Evolutionary conservation across 805 yeast species (phyloP).

Genomic region (Cyberlindnera xishuangbannaensis): DNA sequence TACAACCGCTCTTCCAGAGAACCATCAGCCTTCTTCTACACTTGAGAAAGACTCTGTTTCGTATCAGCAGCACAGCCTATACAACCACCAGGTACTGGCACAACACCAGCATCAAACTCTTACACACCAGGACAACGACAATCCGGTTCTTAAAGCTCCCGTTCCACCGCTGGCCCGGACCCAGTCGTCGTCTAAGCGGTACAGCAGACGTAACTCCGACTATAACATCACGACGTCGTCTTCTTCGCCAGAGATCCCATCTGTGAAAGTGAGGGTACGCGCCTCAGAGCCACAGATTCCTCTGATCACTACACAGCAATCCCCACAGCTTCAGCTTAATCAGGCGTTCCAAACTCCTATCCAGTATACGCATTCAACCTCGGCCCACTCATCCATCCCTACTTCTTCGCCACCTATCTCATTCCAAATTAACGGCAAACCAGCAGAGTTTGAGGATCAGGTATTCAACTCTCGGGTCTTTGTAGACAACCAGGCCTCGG

Average conservation of each 20-base stretch:
- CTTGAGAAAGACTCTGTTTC: not conserved
- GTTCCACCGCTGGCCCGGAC: too few species aligned
- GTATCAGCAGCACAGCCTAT: not conserved
- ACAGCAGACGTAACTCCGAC: too few species aligned
- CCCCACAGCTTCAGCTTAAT: not conserved
- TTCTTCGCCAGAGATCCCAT: too few species aligned
- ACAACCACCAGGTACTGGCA: not conserved
- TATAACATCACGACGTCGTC: too few species aligned
- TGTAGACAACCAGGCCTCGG: not conserved
- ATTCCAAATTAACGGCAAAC: not conserved
- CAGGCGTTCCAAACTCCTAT: not conserved
- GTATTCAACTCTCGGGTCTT: not conserved
- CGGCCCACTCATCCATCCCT: slow-evolving; percentile 4
- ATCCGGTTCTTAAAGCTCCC: too few species aligned
- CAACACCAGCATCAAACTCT: too few species aligned
- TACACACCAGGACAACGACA: too few species aligned
- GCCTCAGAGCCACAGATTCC: too few species aligned
- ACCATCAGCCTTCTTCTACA: not conserved
- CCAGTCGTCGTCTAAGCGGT: too few species aligned
- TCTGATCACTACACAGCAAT: not conserved
- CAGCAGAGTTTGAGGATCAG: not conserved
- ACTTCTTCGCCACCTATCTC: slow-evolving; percentile 7
- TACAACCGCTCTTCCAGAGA: slow-evolving; percentile 4
- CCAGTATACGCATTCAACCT: slow-evolving; percentile 2
- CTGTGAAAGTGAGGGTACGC: too few species aligned